These are phyloP conservation scores for Spizellomyces punctatus DNA, from an alignment of 192 early-diverging fungal species.

Conservation along the genomic window DNA sequence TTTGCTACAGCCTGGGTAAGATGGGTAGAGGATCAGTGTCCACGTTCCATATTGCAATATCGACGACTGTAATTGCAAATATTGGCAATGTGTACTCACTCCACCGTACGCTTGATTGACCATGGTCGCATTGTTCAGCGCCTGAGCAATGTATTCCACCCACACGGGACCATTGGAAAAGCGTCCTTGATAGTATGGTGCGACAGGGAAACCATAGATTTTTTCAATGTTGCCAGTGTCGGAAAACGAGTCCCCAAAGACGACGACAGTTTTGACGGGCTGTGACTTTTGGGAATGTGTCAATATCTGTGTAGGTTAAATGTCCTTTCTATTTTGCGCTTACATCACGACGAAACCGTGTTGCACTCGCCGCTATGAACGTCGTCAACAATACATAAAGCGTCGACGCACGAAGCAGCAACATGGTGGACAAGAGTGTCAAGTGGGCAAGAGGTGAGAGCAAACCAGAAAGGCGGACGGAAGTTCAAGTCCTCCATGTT, in stretches of 20 bases:
- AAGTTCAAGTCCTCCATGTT: no score
- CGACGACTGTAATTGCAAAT: conserved; percentile 10
- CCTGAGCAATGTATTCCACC: conserved; percentile 31
- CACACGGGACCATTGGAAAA: conserved; percentile 46
- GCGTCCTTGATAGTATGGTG: conserved; percentile 39
- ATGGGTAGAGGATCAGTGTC: not conserved
- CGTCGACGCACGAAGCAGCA: no score
- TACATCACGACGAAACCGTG: no score
- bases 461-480: no score
- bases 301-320: no score
- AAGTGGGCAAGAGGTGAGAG: no score
- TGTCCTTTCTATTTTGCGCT: no score
- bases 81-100: conserved; percentile 8
- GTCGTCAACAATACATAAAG: no score
- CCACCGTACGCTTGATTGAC: conserved; percentile 21
- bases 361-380: no score
- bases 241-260: conserved; percentile 60
- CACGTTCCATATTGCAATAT: conserved; percentile 10
- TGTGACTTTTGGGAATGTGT: no score
- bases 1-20: no score
- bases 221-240: conserved; percentile 50
- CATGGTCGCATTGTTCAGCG: not conserved
- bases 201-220: conserved; percentile 19
- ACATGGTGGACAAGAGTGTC: no score
- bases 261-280: conserved; percentile 42